Percentiles rank a stretch among this genome's conserved stretches.
Evolutionary conservation across 2,329 filamentous ascomycete genomes (phyloP).

Genomic region (Ustulina deusta): DNA sequence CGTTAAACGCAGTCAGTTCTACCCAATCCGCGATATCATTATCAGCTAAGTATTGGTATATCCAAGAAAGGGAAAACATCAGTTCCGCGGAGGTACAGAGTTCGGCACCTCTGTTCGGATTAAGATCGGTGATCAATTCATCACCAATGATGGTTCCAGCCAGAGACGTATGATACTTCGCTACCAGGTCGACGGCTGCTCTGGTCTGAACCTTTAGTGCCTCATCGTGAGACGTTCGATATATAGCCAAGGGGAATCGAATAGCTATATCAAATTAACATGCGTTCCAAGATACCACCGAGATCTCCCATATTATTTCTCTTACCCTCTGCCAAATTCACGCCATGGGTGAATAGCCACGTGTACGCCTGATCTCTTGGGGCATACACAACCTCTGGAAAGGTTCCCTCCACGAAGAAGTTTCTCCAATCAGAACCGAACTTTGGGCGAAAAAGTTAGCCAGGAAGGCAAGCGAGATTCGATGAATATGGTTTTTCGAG

Average conservation of each 20-base stretch:
- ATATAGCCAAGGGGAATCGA: constrained; percentile 56
- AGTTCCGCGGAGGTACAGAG: constrained; percentile 50
- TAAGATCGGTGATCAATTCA: constrained; percentile 55
- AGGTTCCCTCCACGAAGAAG: constrained; percentile 51
- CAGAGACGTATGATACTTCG: constrained; percentile 55
- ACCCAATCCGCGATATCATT: constrained; percentile 59
- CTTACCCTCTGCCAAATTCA: constrained; percentile 59
- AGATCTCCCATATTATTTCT: background rate
- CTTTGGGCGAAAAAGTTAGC: constrained; percentile 24
- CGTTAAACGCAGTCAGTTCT: constrained; percentile 65
- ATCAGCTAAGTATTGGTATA: constrained; percentile 47
- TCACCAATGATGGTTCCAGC: constrained; percentile 59
- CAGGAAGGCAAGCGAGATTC: background rate
- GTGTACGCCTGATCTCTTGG: constrained; percentile 48
- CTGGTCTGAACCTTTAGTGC: constrained; percentile 53
- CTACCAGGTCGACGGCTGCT: constrained; percentile 54
- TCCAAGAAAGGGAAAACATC: constrained; percentile 49
- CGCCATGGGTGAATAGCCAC: constrained; percentile 56
- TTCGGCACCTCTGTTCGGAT: constrained; percentile 53
- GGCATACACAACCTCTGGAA: constrained; percentile 48
- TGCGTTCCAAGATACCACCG: too few relatives aligned
- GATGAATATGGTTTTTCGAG: background rate
- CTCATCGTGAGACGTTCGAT: constrained; percentile 55
- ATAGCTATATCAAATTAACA: constrained; percentile 49
- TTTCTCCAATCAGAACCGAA: constrained; percentile 53